Conservation (phyloP, 257 asterid species). For the Nicotiana benthamiana region DNA sequence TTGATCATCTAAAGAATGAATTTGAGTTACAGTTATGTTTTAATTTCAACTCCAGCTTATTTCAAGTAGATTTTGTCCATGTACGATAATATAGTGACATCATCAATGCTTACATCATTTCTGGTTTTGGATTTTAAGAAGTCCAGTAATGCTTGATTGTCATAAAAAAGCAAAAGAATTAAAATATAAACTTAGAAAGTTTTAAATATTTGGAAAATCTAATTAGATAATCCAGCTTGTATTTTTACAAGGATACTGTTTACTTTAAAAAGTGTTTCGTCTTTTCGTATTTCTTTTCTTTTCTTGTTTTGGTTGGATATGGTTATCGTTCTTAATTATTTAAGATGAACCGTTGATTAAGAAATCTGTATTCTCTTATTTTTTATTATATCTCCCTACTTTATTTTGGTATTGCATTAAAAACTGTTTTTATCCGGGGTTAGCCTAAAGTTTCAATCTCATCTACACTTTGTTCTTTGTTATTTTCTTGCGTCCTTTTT, state of each 20-base stretch:
- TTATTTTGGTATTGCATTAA: neutral
- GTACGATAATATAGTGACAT: neutral
- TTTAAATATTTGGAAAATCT: no score
- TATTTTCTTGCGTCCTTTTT: neutral
- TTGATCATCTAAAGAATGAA: constrained; percentile 73
- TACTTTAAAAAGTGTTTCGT: neutral
- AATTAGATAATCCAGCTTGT: neutral
- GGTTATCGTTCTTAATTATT: neutral
- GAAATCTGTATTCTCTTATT: neutral
- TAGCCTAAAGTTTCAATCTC: neutral
- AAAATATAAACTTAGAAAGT: neutral
- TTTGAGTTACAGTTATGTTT: constrained; percentile 45
- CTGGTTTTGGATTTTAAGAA: neutral
- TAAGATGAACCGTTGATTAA: neutral
- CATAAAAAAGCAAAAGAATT: neutral
- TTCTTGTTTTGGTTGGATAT: neutral
- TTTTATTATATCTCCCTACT: neutral
- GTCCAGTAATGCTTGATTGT: neutral
- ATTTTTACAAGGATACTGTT: neutral
- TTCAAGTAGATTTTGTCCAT: neutral
- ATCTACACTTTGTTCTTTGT: constrained; percentile 6
- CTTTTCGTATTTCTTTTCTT: neutral
- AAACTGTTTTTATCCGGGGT: neutral
- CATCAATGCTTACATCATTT: neutral
- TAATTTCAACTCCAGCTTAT: neutral